Evolutionary conservation across 768 basidiomycete genomes (phyloP).

Genomic region (Kwoniella mangroviensis): DNA sequence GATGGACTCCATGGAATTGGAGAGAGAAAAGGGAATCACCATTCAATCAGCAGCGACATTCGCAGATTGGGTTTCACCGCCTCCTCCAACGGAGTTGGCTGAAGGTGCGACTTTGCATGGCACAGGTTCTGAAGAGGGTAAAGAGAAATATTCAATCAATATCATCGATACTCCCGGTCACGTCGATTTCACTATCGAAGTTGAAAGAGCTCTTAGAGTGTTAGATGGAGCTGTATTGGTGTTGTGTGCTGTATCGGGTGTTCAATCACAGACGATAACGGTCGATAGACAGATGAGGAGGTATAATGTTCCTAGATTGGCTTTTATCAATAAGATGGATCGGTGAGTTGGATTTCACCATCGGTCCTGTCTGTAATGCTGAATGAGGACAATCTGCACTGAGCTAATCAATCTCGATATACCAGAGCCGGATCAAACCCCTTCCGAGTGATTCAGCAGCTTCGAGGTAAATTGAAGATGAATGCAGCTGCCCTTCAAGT

Average conservation of each 20-base stretch:
- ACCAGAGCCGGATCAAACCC: conserved; percentile 92
- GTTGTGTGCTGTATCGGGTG: conserved; percentile 94
- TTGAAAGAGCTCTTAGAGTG: conserved; percentile 93
- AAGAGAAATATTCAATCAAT: conserved; percentile 85
- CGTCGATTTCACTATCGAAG: conserved; percentile 99
- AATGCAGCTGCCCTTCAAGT: conserved; percentile 94
- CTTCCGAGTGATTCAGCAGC: conserved; percentile 90
- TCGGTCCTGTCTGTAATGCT: not conserved
- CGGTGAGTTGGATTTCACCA: conserved; percentile 62
- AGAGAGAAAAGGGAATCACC: conserved; percentile 98
- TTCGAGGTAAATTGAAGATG: conserved; percentile 86
- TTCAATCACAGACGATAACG: conserved; percentile 97
- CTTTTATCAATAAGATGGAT: conserved; percentile 99
- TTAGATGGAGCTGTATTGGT: conserved; percentile 96
- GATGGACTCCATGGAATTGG: conserved; percentile 99
- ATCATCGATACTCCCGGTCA: conserved; percentile 99
- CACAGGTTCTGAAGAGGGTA: conserved; percentile 60
- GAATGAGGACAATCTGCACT: not conserved
- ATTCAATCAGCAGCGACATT: conserved; percentile 99
- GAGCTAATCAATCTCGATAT: not conserved
- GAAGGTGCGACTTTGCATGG: conserved; percentile 11
- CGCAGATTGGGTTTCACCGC: conserved; percentile 86
- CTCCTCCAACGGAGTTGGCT: conserved; percentile 59
- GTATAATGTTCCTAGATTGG: conserved; percentile 92
- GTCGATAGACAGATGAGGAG: conserved; percentile 99